Evolutionary conservation across 2,329 filamentous ascomycete species (phyloP), one percentile per base, ranked within the genome.

Genomic region (Torrubiella hemipterigena): DNA sequence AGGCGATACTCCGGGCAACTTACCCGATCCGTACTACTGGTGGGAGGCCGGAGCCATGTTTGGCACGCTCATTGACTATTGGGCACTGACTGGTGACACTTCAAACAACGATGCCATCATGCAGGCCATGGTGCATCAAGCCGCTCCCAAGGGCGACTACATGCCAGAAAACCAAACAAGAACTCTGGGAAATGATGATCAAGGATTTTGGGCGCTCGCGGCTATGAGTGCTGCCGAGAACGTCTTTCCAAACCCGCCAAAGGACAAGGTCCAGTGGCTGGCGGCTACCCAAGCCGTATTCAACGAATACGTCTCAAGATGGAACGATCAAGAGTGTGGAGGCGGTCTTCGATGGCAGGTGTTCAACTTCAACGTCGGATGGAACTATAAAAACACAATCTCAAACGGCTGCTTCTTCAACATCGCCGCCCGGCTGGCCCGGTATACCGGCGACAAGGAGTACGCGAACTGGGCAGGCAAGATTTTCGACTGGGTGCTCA

Each of bases 291-390:
- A 86, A 51, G 80, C 78, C 9, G 79, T 84, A 3, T 93, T 89
- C 54, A 85, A 89, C 58, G 76, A 79, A 30, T 84, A 85, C 46
- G 73, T 72, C 3, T 55, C 56, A 14, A 71, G 83, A 15, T 89
- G 82, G 79, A 77, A 91, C 42, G 58, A 55, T 3, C 45, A 56
- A 0, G 40, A 50, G 32, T 93, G 85, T 52, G 63, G 58, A 28
- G 85, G 85, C 30, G 85, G 85, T 8, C 55, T 93, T 41, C 73
- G 80, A 40, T 93, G 86, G 86, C 85, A 93, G 58, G 81, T 93
- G 38, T 87, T 79, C 58, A 65, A 72, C 10, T 82, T 77, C 58
- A 86, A 86, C 57, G 71, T 65, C 34, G 83, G 83, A 30, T 77
- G 61, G 55, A 62, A 70, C 52, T 78, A 78, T 59, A 78, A 80